Conservation (phyloP, 2,329 filamentous ascomycete genomes). For the Cercospora sp. region DNA sequence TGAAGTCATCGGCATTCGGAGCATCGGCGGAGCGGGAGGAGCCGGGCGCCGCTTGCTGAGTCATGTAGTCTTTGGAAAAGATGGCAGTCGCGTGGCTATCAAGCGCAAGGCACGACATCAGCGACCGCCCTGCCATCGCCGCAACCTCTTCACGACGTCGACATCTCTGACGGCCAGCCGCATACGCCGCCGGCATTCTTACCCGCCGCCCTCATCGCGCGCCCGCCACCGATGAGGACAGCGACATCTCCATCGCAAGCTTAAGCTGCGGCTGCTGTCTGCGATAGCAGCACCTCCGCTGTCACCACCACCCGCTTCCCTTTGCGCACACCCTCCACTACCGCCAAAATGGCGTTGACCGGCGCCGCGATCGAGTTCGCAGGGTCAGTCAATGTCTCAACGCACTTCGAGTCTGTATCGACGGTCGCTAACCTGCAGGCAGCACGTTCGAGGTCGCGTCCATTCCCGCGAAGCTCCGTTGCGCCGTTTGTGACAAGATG, state of each 20-base stretch:
- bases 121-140: neutral
- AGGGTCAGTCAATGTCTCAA: conserved; percentile 12
- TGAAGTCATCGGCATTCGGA: conserved; percentile 2
- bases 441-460: conserved; percentile 79
- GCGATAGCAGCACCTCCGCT: conserved; percentile 12
- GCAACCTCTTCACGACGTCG: neutral
- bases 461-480: conserved; percentile 94
- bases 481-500: conserved; percentile 87
- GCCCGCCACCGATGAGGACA: conserved; percentile 19
- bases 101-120: neutral
- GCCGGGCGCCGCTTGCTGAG: neutral
- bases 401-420: neutral
- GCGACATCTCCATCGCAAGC: conserved; percentile 10
- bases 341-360: conserved; percentile 17
- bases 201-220: neutral
- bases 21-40: neutral
- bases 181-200: conserved; percentile 1
- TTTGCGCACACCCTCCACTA: neutral
- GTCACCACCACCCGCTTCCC: neutral
- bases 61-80: conserved; percentile 1
- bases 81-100: conserved; percentile 2
- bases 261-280: conserved; percentile 24
- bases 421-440: conserved; percentile 21
- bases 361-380: conserved; percentile 23
- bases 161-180: neutral